Evolutionary conservation across 2,329 filamentous ascomycete species (phyloP).

Genomic region (Exophiala oligosperma): DNA sequence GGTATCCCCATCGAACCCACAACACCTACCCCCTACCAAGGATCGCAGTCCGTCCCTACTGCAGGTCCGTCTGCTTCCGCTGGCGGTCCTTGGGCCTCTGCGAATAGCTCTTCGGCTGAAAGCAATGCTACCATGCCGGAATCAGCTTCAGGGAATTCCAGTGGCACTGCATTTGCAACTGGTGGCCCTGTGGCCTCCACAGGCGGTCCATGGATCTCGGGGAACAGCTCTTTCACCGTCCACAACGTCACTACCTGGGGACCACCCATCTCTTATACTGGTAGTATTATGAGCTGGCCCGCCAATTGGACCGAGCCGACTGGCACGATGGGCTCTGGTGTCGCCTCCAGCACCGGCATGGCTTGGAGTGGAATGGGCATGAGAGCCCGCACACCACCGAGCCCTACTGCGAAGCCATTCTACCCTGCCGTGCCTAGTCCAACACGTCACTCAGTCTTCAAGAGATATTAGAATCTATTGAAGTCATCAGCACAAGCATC

Average conservation of each 20-base stretch:
- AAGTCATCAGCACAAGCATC: background rate
- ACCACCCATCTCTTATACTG: slow-evolving; percentile 8
- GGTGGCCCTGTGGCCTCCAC: background rate
- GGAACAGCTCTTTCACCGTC: background rate
- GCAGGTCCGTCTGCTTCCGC: too few relatives aligned
- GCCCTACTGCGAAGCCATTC: slow-evolving; percentile 12
- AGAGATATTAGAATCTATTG: slow-evolving; percentile 13
- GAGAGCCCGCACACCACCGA: slow-evolving; percentile 9
- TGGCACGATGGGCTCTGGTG: slow-evolving; percentile 11
- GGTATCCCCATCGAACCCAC: slow-evolving; percentile 13
- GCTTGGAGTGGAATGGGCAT: slow-evolving; percentile 1
- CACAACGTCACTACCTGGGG: slow-evolving; percentile 12
- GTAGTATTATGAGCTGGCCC: background rate
- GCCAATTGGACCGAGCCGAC: slow-evolving; percentile 2
- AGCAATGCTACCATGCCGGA: slow-evolving; percentile 12
- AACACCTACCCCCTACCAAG: slow-evolving; percentile 6
- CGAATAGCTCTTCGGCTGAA: too few relatives aligned
- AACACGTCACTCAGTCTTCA: slow-evolving; percentile 11
- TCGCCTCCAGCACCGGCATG: slow-evolving; percentile 1
- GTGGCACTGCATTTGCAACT: background rate
- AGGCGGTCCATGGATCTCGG: background rate
- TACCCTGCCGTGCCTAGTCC: slow-evolving; percentile 11
- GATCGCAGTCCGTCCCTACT: too few relatives aligned
- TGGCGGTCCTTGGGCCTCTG: too few relatives aligned
- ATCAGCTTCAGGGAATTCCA: slow-evolving; percentile 9